Percentiles rank a stretch among this genome's conserved stretches.
phyloP scores from a whole-genome alignment of 1,284 basidiomycete genomes.

The Taiwanofungus camphoratus region DNA sequence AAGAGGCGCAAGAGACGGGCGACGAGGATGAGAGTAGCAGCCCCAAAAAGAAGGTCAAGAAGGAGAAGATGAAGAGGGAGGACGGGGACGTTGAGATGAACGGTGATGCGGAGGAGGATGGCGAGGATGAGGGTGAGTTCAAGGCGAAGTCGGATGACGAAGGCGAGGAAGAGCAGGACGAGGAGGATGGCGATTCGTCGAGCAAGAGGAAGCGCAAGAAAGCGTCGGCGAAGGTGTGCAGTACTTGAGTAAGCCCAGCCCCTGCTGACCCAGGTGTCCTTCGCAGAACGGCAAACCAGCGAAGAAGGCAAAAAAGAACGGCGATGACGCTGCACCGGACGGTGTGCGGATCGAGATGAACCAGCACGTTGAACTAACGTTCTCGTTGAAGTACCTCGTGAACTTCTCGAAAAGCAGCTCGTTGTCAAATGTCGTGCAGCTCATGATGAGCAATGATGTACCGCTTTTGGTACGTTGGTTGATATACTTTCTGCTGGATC shows the following conservation, averaged over 20 bases:
- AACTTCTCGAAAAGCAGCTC: constrained; percentile 94
- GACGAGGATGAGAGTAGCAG: constrained; percentile 36
- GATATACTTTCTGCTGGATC: background rate
- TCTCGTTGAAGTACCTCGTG: constrained; percentile 95
- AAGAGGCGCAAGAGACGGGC: constrained; percentile 34
- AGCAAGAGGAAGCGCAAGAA: constrained; percentile 62
- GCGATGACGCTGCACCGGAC: constrained; percentile 36
- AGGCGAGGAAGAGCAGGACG: constrained; percentile 39
- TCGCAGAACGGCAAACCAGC: constrained; percentile 39
- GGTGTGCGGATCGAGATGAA: constrained; percentile 82
- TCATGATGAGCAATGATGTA: constrained; percentile 90
- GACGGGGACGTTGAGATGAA: constrained; percentile 36
- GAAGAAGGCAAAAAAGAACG: constrained; percentile 49
- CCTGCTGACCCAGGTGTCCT: constrained; percentile 1
- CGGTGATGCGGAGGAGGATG: constrained; percentile 29
- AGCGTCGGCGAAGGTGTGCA: constrained; percentile 44
- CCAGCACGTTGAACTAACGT: constrained; percentile 89
- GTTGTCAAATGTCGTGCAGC: constrained; percentile 67
- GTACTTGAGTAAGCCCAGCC: background rate
- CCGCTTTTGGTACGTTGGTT: constrained; percentile 67
- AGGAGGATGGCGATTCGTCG: constrained; percentile 36
- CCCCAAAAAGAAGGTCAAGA: constrained; percentile 41
- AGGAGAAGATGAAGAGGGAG: constrained; percentile 37
- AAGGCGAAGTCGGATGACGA: constrained; percentile 33
- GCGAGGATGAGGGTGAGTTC: constrained; percentile 40